A percentile compares a stretch with the other conserved stretches of the same genome.
Conservation (phyloP, 2,329 filamentous ascomycete genomes). For the Sporothrix pseudoabietina region DNA sequence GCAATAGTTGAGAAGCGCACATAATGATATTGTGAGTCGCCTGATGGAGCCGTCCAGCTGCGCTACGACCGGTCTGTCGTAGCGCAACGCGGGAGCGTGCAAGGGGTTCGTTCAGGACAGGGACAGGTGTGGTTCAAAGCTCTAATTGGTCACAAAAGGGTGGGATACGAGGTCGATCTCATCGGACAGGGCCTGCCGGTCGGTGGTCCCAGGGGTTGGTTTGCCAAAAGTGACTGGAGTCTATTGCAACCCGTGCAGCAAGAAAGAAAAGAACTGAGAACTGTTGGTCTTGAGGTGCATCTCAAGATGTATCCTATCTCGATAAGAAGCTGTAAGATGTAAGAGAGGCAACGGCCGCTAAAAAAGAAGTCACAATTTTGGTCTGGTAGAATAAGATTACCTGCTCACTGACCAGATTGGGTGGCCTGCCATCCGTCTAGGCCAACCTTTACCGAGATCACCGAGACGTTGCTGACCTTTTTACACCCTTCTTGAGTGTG, state of each 20-base stretch:
- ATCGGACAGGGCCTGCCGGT: background rate
- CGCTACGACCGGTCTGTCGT: conserved; percentile 5
- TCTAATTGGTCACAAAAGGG: background rate
- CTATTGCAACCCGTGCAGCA: background rate
- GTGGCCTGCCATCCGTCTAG: background rate
- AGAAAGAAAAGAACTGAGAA: background rate
- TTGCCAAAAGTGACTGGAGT: background rate
- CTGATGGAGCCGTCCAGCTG: background rate
- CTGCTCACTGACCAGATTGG: background rate
- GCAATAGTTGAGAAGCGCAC: background rate
- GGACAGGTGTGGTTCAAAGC: background rate
- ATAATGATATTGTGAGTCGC: background rate
- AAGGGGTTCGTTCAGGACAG: background rate
- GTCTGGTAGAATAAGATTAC: background rate
- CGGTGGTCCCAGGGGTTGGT: background rate
- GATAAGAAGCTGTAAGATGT: background rate
- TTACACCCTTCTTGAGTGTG: background rate
- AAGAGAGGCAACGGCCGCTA: background rate
- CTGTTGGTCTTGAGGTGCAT: background rate
- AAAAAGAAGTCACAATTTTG: background rate
- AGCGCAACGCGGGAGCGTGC: conserved; percentile 18
- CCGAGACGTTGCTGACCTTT: background rate
- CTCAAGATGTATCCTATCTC: background rate
- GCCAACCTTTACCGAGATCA: background rate
- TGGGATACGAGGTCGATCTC: background rate